Base-by-base conservation (phyloP, 148 eudicot genomes). In the Oxyria digyna region DNA sequence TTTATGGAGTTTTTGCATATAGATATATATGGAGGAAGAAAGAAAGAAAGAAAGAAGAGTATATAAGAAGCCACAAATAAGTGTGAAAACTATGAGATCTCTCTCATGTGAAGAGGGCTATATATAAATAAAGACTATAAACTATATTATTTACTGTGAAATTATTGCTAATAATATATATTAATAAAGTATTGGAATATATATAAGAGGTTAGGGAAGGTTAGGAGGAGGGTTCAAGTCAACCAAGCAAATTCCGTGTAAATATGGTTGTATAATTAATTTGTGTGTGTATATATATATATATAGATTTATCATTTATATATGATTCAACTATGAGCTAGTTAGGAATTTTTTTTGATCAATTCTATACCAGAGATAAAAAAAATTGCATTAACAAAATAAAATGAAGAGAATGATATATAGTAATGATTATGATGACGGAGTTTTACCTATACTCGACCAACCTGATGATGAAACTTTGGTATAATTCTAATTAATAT, bases 21-120 rank as follows among this genome's bases (percentile, higher is more conserved):
- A 45, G 59, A 52, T 52, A 50, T 24, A 6, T 5, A 59, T 27
- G 8, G 35, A 52, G 62, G 62, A 52, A 52, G 29, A 20, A 15
- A 55, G 63, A 55, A 8, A 12, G n/a, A 55, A 55, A 55, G 62
- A 55, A 52, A 57, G 64, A 57, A 5, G 62, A 26, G 33, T 4
- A 10, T 24, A 27, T 4, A 27, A 13, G 23, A 52, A 9, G 1
- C 18, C 65, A 10, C 24, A 50, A 27, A 13, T 29, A 59, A 59
- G 65, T 59, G 65, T 27, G 65, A 31, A 59, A 59, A 59, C 38
- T 59, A 29, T 59, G 65, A 59, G 65, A 59, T 59, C 65, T 24
- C 55, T 55, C 62, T 57, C 64, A 29, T 59, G 65, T 59, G 38
- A 59, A 59, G 65, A 59, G 65, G 65, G 37, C 55, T 54, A 54